These are phyloP conservation scores for Labyrinthula sp. DNA, from an alignment of 352 stramenopile genomes.

Conservation along the genomic window DNA sequence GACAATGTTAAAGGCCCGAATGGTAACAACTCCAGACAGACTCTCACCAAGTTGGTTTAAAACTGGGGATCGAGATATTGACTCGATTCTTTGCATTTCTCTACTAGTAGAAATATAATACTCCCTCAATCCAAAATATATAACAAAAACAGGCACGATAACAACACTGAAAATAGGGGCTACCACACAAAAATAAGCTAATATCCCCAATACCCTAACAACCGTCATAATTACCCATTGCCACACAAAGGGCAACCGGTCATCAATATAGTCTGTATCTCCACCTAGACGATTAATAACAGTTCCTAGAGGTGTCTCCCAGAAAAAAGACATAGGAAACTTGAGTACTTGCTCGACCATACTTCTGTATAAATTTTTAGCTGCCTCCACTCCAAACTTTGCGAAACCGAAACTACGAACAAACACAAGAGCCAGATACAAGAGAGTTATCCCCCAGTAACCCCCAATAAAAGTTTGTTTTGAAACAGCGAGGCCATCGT, in stretches of 20 bases:
- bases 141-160: constrained; percentile 43
- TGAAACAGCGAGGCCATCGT: not conserved
- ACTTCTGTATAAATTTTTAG: not conserved
- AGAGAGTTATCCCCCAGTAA: constrained; percentile 19
- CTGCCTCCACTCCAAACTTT: constrained; percentile 1
- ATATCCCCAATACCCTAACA: constrained; percentile 10
- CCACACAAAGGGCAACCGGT: constrained; percentile 29
- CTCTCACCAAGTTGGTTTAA: constrained; percentile 57
- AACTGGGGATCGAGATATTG: constrained; percentile 60
- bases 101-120: constrained; percentile 48
- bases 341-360: constrained; percentile 18
- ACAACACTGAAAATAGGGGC: constrained; percentile 33
- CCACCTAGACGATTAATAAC: constrained; percentile 52
- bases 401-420: constrained; percentile 5
- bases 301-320: constrained; percentile 48
- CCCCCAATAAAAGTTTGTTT: constrained; percentile 14
- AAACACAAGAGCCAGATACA: constrained; percentile 7
- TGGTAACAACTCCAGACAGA: constrained; percentile 63
- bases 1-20: constrained; percentile 42
- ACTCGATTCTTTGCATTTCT: constrained; percentile 87
- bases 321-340: constrained; percentile 40
- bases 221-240: constrained; percentile 33
- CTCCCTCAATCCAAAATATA: constrained; percentile 46
- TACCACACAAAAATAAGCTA: constrained; percentile 10
- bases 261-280: constrained; percentile 30